These are phyloP conservation scores for Rhododendron vialii DNA, from an alignment of 148 eudicot genomes.

Conservation along the genomic window DNA sequence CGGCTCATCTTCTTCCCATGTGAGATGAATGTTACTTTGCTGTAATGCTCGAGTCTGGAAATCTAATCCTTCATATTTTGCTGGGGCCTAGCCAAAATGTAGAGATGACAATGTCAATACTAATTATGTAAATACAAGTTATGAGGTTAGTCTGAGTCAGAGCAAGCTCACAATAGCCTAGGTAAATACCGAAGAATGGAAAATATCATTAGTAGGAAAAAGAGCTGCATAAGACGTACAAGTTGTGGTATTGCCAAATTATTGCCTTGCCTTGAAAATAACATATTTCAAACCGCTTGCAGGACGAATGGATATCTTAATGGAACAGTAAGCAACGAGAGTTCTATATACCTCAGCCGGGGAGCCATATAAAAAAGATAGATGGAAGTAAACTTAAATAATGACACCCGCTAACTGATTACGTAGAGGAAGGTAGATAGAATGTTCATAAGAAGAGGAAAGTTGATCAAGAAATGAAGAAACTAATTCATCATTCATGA, in stretches of 20 bases:
- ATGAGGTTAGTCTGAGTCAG: not conserved
- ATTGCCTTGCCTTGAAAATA: not conserved
- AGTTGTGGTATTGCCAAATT: not conserved
- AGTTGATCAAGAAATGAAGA: not conserved
- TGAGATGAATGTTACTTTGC: slow-evolving; percentile 61
- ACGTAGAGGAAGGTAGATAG: not conserved
- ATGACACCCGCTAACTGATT: not conserved
- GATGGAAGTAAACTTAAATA: not conserved
- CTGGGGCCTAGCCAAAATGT: slow-evolving; percentile 46
- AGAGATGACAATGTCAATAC: not conserved
- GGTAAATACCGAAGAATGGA: not conserved
- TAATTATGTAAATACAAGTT: not conserved
- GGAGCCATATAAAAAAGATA: not conserved
- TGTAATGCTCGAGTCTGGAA: slow-evolving; percentile 83
- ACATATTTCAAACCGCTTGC: not conserved
- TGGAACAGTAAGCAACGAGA: not conserved
- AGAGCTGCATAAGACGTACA: not conserved
- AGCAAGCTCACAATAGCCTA: not conserved
- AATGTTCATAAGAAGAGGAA: not conserved
- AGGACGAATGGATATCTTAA: not conserved
- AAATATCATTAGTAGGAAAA: not conserved
- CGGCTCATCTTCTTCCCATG: slow-evolving; percentile 98
- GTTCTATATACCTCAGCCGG: not conserved
- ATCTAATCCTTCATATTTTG: slow-evolving; percentile 71
- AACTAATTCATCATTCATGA: not conserved